Base-by-base conservation (phyloP, 495 filamentous ascomycete genomes). In the Podospora sp. region DNA sequence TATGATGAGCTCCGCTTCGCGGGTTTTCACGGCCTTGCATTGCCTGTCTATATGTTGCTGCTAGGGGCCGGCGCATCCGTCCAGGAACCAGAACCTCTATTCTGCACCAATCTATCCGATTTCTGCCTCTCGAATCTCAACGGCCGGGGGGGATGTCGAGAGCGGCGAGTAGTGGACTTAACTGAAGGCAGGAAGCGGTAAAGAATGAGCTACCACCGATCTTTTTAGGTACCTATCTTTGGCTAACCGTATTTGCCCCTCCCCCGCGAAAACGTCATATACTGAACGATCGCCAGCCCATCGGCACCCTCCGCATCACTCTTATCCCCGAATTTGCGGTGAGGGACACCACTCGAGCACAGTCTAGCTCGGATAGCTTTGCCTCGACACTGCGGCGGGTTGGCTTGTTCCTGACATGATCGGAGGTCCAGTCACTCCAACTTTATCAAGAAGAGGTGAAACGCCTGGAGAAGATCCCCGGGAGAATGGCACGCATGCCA, bases 391-490 rank as follows among this genome's bases (percentile, higher is more conserved):
- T 11, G 16, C 40, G 5, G 40, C 40, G 16, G 40, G 40, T 46
- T 6, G 11, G 40, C 40, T 46, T 2, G 40, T 46, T 46, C 40
- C 40, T 46, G 40, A 2, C 40, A 46, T 4, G 40, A 46, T 18
- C 40, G 16, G 40, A 12, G 5, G 12, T 46, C 40, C 56, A 63
- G 27, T 46, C 33, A 24, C 24, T 29, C 51, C 50, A 50, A 56
- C 49, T 25, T 33, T 56, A 22, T 53, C 62, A 40, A 33, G 21
- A 14, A 60, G 26, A 60, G 27, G 62, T 68, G 66, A 68, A 56
- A 64, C 66, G 60, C 29, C 20, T 27, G 18, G 35, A 46, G 40
- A 46, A 50, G 49, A 66, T 59, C 64, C 46, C 62, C 68, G 20
- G 25, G 46, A 11, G 12, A 40, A 53, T 22, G 53, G 18, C 21